phyloP scores from a whole-genome alignment of 306 rosid genomes.

The Cicer pinnatifidum region DNA sequence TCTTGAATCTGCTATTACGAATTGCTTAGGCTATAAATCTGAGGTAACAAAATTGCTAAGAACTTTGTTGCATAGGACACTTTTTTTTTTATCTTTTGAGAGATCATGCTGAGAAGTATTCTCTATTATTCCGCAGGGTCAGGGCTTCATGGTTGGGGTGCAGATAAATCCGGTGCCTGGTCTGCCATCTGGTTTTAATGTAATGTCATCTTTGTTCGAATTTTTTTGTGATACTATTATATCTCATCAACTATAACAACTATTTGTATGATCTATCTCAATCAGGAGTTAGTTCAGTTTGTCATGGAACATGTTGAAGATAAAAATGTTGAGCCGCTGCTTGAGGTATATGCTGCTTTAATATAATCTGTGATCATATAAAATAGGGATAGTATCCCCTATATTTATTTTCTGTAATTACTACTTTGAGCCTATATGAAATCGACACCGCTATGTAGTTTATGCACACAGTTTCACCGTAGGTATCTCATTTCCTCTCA shows the following conservation, averaged over 20 bases:
- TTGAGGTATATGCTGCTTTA: slow-evolving; percentile 70
- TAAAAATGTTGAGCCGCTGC: slow-evolving; percentile 71
- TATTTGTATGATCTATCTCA: slow-evolving; percentile 30
- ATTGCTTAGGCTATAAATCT: slow-evolving; percentile 88
- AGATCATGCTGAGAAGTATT: slow-evolving; percentile 32
- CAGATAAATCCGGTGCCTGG: slow-evolving; percentile 86
- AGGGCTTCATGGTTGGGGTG: slow-evolving; percentile 99
- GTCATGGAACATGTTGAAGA: slow-evolving; percentile 78
- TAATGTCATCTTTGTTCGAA: slow-evolving; percentile 53
- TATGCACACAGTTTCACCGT: too few relatives aligned
- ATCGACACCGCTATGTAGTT: too few relatives aligned
- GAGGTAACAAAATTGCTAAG: slow-evolving; percentile 62
- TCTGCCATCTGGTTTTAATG: slow-evolving; percentile 86
- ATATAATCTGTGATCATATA: slow-evolving; percentile 7
- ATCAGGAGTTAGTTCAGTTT: slow-evolving; percentile 73
- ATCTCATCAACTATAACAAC: slow-evolving; percentile 36
- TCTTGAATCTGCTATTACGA: slow-evolving; percentile 84
- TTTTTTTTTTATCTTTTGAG: slow-evolving; percentile 41
- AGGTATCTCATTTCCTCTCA: too few relatives aligned
- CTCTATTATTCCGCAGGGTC: slow-evolving; percentile 69
- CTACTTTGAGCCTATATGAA: too few relatives aligned
- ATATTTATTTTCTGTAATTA: too few relatives aligned
- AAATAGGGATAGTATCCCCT: too few relatives aligned
- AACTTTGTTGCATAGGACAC: slow-evolving; percentile 33
- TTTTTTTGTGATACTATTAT: slow-evolving; percentile 40